Evolutionary conservation across 2,329 filamentous ascomycete species (phyloP), one percentile per base, ranked within the genome.

Genomic region (Periconia sp.): DNA sequence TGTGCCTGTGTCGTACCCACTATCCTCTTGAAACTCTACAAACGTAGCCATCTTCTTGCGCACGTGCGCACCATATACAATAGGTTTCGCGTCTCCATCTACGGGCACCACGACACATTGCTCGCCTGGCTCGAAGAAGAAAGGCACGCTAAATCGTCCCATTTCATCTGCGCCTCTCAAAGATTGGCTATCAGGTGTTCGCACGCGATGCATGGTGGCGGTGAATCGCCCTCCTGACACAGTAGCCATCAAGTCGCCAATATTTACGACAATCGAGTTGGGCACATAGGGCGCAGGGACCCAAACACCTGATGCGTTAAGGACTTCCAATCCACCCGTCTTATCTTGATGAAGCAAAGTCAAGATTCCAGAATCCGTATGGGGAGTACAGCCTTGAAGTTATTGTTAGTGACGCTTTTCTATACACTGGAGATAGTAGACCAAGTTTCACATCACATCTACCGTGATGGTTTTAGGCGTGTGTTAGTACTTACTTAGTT

Each of bases 261-360:
- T 73, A 52, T 80, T 80, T 42, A 79, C 76, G 0, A 80, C 74
- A 11, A 80, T 66, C 0, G 72, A 74, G 8, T 69, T 71, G 0
- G 72, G 70, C 3, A 79, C 62, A 49, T 75, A 75, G 1, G 76
- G 73, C 6, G 75, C 77, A 1, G 71, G 51, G 11, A 79, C 67
- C 74, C 77, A 80, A 18, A 72, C 57, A 1, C 73, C 74, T 7
- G 69, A 63, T 3, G 72, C 70, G 52, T 79, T 76, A 41, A 73
- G 70, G 1, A 81, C 77, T 62, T 81, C 78, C 3, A 81, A 67
- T 0, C 77, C 79, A 19, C 77, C 77, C 1, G 76, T 77, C 6
- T 68, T 58, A 60, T 79, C 78, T 64, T 81, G 77, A 57, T 79
- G 75, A 15, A 81, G 68, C 2, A 82, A 66, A 1, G 78, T 81